phyloP scores from a whole-genome alignment of 2,329 filamentous ascomycete genomes.

The Alternaria ventricosa region DNA sequence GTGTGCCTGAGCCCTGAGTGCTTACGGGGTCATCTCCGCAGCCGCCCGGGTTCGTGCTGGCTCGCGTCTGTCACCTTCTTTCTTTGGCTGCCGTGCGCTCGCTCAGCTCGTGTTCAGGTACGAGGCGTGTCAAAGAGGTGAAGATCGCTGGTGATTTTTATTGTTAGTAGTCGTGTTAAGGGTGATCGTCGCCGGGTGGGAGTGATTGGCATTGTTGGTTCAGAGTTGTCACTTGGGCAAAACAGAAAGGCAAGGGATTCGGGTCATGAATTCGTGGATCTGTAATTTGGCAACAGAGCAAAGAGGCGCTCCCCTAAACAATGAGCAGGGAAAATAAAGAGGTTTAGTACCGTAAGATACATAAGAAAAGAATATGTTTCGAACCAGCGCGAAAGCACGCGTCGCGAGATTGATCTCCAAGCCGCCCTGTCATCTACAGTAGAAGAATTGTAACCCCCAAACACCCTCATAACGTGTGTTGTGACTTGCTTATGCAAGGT shows the following conservation, averaged over 20 bases:
- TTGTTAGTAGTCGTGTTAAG: not conserved
- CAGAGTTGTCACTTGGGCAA: not conserved
- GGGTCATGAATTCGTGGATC: slow-evolving; percentile 15
- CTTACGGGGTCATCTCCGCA: slow-evolving; percentile 5
- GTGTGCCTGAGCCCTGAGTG: not conserved
- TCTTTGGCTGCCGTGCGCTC: not conserved
- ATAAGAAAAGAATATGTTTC: slow-evolving; percentile 21
- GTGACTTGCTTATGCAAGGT: slow-evolving; percentile 33
- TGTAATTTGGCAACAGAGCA: slow-evolving; percentile 11
- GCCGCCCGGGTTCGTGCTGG: not conserved
- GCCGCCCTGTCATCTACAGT: slow-evolving; percentile 17
- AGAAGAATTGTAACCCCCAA: slow-evolving; percentile 8
- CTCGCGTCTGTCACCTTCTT: not conserved
- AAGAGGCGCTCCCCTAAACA: slow-evolving; percentile 6
- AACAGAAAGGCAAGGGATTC: not conserved
- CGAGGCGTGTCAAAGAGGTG: not conserved
- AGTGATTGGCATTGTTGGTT: not conserved
- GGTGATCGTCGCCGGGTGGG: not conserved
- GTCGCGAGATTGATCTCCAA: slow-evolving; percentile 17
- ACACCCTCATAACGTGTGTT: not conserved
- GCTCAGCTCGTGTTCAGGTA: not conserved
- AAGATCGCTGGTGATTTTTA: not conserved
- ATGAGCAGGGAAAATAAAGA: slow-evolving; percentile 14
- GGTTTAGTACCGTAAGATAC: slow-evolving; percentile 21
- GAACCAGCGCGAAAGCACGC: slow-evolving; percentile 17